phyloP scores from a whole-genome alignment of 148 eudicot species.

The Amaranthus palmeri region DNA sequence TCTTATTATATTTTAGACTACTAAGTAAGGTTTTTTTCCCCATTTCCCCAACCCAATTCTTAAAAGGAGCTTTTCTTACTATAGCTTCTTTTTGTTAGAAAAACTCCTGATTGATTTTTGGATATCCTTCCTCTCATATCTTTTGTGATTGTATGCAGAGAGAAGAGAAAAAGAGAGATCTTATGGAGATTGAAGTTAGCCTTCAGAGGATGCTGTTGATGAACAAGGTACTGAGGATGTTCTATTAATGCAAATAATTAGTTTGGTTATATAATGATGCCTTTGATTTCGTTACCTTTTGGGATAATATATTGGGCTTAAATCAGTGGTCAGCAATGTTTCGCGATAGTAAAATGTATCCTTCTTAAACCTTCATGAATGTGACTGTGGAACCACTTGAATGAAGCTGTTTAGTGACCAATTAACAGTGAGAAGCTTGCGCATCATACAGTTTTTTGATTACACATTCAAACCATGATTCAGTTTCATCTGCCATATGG shows the following conservation, averaged over 20 bases:
- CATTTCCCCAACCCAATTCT: background rate
- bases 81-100: background rate
- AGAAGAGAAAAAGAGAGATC: slow-evolving; percentile 95
- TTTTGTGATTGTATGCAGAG: slow-evolving; percentile 45
- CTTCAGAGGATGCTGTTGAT: slow-evolving; percentile 88
- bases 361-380: background rate
- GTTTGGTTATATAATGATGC: background rate
- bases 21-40: background rate
- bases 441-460: background rate
- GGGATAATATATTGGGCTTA: background rate
- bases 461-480: background rate
- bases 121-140: background rate
- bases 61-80: background rate
- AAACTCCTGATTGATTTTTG: background rate
- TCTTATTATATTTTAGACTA: background rate
- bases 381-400: background rate
- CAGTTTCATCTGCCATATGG: background rate
- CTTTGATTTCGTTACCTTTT: background rate
- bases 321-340: too few relatives aligned
- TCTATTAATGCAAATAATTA: slow-evolving; percentile 2
- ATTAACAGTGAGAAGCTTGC: background rate
- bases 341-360: background rate
- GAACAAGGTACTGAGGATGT: slow-evolving; percentile 62
- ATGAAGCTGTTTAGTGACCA: background rate
- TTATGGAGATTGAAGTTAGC: slow-evolving; percentile 80